Evolutionary conservation across 768 basidiomycete species (phyloP).

Genomic region (Tulasnella sp.): DNA sequence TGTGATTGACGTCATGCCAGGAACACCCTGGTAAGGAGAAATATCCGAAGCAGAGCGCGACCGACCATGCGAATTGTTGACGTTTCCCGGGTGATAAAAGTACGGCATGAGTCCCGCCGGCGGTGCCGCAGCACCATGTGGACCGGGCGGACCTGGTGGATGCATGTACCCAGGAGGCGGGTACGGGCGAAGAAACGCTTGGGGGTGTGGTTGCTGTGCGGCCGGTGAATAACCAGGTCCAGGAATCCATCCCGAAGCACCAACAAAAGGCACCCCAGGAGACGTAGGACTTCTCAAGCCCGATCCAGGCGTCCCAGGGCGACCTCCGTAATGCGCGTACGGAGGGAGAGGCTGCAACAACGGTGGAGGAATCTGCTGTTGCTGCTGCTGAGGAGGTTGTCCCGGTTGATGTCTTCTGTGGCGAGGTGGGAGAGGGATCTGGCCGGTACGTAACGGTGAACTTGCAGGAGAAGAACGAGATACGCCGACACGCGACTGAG

Average conservation of each 20-base stretch:
- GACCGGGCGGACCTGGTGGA: neutral
- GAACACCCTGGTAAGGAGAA: neutral
- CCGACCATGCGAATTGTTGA: neutral
- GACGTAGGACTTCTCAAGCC: neutral
- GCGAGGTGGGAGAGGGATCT: neutral
- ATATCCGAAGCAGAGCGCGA: neutral
- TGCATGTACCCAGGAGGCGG: neutral
- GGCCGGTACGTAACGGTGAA: neutral
- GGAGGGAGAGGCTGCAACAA: neutral
- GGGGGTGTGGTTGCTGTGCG: neutral
- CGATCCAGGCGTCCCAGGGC: neutral
- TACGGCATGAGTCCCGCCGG: neutral
- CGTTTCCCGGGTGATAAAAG: neutral
- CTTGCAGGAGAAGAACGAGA: neutral
- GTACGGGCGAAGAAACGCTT: neutral
- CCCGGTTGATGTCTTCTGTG: conserved; percentile 3
- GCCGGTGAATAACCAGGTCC: neutral
- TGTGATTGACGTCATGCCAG: neutral
- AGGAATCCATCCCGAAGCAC: neutral
- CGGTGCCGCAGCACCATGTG: neutral
- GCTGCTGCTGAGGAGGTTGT: too few relatives aligned
- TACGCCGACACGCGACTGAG: neutral
- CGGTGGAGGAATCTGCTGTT: neutral
- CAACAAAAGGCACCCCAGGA: neutral
- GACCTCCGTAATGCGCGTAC: neutral